Conservation (phyloP, 371 early-diverging fungal species). For the Ordospora pajunii region DNA sequence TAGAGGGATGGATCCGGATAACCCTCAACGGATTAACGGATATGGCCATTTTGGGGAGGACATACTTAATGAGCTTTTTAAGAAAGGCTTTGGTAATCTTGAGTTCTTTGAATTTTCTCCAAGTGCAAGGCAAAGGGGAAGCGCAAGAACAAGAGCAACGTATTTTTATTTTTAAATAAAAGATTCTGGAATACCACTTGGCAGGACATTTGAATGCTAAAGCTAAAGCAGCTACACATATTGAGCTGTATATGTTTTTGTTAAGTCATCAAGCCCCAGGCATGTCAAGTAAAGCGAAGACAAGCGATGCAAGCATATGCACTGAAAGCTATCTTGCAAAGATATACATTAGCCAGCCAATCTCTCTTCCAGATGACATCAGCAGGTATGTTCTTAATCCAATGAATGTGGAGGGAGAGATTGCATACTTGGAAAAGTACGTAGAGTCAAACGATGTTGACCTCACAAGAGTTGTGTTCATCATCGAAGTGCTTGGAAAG, state of each 20-base stretch:
- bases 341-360: not conserved
- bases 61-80: not conserved
- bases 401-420: not conserved
- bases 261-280: no score
- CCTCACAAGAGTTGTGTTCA: constrained; percentile 7
- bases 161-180: not conserved
- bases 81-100: not conserved
- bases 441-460: not conserved
- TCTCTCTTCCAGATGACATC: not conserved
- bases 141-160: not conserved
- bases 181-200: no score
- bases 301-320: not conserved
- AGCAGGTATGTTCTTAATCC: not conserved
- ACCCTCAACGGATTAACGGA: not conserved
- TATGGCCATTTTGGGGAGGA: not conserved
- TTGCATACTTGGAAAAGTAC: not conserved
- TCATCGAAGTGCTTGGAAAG: constrained; percentile 8
- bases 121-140: not conserved
- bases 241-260: no score
- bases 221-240: no score
- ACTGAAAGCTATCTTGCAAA: not conserved
- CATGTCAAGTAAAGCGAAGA: not conserved
- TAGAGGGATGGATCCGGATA: constrained; percentile 53
- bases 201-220: no score
- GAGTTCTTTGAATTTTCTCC: not conserved